Evolutionary conservation across 148 eudicot genomes (phyloP).

Genomic region (Cornus florida): DNA sequence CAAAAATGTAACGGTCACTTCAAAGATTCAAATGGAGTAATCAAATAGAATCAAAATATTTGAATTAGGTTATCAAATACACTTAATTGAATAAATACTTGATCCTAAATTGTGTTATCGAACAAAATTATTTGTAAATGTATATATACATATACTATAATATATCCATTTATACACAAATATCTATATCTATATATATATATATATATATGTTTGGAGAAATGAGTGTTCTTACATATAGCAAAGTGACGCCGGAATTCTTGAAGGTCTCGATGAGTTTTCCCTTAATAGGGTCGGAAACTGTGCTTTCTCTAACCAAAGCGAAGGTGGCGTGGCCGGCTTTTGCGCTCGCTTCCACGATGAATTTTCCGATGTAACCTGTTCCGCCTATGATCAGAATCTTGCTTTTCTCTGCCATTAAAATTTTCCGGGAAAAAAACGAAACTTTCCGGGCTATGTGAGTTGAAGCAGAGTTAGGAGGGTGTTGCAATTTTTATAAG

Average conservation of each 20-base stretch:
- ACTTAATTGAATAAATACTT: too few relatives aligned
- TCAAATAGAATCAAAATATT: too few relatives aligned
- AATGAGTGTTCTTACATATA: constrained; percentile 30
- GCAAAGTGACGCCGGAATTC: constrained; percentile 36
- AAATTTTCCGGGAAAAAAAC: neutral
- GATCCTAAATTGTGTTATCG: too few relatives aligned
- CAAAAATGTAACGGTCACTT: too few relatives aligned
- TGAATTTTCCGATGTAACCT: constrained; percentile 57
- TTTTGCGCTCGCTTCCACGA: constrained; percentile 54
- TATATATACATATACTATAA: too few relatives aligned
- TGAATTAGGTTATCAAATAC: neutral
- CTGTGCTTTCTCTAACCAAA: constrained; percentile 35
- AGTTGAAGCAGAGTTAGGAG: neutral
- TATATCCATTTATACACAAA: neutral
- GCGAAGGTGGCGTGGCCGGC: constrained; percentile 57
- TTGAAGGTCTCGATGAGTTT: constrained; percentile 39
- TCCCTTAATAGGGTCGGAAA: constrained; percentile 38
- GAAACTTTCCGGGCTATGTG: too few relatives aligned
- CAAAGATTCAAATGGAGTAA: too few relatives aligned
- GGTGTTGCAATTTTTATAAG: neutral
- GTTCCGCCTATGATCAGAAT: constrained; percentile 64
- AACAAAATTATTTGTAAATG: too few relatives aligned
- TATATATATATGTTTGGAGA: too few relatives aligned
- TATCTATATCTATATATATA: neutral
- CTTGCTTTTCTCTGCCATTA: constrained; percentile 47